Conservation (phyloP, 768 basidiomycete genomes). For the Macrolepiota albuminosa region DNA sequence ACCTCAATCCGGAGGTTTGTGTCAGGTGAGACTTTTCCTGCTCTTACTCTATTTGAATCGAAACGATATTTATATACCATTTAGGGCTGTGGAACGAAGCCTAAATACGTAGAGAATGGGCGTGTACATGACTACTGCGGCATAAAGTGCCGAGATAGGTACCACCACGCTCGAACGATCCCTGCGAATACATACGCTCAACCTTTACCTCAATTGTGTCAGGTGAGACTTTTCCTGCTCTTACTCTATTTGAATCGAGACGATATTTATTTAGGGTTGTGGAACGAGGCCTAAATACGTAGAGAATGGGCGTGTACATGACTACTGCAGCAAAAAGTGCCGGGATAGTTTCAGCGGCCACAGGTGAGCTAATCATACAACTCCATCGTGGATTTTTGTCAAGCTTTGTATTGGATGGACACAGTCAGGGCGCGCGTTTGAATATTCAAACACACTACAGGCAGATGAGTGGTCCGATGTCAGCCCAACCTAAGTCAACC, state of each 20-base stretch:
- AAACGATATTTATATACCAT: neutral
- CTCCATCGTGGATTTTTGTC: neutral
- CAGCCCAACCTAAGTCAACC: constrained; percentile 3
- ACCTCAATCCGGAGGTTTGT: neutral
- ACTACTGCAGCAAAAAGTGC: constrained; percentile 4
- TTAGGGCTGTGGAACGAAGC: constrained; percentile 2
- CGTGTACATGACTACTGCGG: neutral
- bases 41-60: neutral
- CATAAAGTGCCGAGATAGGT: neutral
- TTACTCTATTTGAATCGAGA: neutral
- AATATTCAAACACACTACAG: neutral
- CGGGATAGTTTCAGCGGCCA: constrained; percentile 2
- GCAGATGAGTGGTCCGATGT: neutral
- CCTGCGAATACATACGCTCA: neutral
- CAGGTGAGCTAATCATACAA: neutral
- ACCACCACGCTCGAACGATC: neutral
- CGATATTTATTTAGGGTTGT: neutral
- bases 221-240: neutral
- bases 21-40: neutral
- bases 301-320: constrained; percentile 2
- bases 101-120: neutral
- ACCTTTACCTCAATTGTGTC: neutral
- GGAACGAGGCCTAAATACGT: constrained; percentile 1
- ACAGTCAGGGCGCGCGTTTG: neutral
- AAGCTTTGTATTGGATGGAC: neutral